Percentiles rank a stretch among this genome's conserved stretches.
Conservation (phyloP, 2,329 filamentous ascomycete species). For the Xylariaceae sp. region DNA sequence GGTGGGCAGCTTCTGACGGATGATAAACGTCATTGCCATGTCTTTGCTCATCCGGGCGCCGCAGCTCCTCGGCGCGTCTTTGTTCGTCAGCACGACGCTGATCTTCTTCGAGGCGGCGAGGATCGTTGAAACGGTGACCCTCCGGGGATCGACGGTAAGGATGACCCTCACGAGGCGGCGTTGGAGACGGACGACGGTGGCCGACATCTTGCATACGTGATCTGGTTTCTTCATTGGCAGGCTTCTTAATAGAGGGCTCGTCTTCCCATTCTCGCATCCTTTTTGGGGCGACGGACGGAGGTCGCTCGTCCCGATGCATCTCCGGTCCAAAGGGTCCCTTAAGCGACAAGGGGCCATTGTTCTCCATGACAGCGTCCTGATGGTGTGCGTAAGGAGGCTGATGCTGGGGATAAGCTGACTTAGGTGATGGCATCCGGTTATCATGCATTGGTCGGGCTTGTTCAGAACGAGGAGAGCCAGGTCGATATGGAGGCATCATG, state of each 20-base stretch:
- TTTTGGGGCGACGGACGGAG: conserved; percentile 76
- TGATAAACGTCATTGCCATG: conserved; percentile 78
- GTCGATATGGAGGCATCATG: conserved; percentile 66
- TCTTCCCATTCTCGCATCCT: conserved; percentile 91
- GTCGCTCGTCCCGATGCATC: conserved; percentile 66
- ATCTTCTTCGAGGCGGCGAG: conserved; percentile 56
- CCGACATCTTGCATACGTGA: conserved; percentile 81
- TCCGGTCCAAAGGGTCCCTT: conserved; percentile 58
- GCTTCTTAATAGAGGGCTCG: conserved; percentile 74
- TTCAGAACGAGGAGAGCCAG: conserved; percentile 78
- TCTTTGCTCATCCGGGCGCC: conserved; percentile 58
- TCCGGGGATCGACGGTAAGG: conserved; percentile 74
- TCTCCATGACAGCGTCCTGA: conserved; percentile 59
- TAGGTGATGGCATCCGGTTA: conserved; percentile 85
- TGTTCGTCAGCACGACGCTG: conserved; percentile 48
- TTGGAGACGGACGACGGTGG: conserved; percentile 67
- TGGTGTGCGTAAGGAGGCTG: conserved; percentile 68
- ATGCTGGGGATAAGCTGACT: conserved; percentile 77
- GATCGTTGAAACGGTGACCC: conserved; percentile 60
- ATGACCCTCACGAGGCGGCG: conserved; percentile 57
- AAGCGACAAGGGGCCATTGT: conserved; percentile 61
- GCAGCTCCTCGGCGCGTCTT: conserved; percentile 54
- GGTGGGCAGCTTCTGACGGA: conserved; percentile 88
- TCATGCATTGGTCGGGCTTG: conserved; percentile 71
- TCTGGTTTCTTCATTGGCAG: conserved; percentile 81